A percentile compares a stretch with the other conserved stretches of the same genome.
Conservation (phyloP, 2,329 filamentous ascomycete genomes). For the Sporothrix humicola region DNA sequence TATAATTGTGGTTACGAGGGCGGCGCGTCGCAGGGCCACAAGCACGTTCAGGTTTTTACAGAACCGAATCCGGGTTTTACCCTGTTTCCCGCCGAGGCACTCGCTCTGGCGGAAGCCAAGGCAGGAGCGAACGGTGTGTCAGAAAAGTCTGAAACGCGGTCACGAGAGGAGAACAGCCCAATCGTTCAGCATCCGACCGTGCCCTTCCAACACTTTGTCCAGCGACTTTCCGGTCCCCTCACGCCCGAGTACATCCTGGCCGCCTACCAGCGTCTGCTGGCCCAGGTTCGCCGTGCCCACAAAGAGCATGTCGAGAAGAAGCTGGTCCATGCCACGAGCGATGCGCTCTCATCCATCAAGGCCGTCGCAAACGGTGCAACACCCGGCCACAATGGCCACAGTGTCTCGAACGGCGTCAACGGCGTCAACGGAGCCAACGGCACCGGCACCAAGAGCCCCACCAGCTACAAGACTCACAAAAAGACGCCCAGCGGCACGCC, state of each 20-base stretch:
- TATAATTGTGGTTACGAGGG: conserved; percentile 54
- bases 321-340: background rate
- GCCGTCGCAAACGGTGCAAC: background rate
- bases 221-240: conserved; percentile 32
- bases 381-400: background rate
- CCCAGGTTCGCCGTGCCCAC: conserved; percentile 36
- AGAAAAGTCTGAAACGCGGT: too few relatives aligned
- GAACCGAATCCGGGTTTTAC: conserved; percentile 41
- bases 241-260: conserved; percentile 32
- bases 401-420: background rate
- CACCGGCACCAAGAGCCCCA: conserved; percentile 1
- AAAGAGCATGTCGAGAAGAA: conserved; percentile 26
- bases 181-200: conserved; percentile 37
- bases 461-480: conserved; percentile 6
- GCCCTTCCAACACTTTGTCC: conserved; percentile 39
- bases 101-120: background rate
- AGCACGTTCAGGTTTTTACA: conserved; percentile 52
- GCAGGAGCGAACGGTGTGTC: background rate
- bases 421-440: background rate
- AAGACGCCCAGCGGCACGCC: conserved; percentile 18
- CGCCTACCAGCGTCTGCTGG: conserved; percentile 38
- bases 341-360: too few relatives aligned
- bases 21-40: conserved; percentile 52
- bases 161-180: background rate
- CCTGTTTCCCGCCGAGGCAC: conserved; percentile 39